Evolutionary conservation across 2,329 filamentous ascomycete genomes (phyloP), one percentile per base, ranked within the genome.

Genomic region (Fusarium avenaceum): DNA sequence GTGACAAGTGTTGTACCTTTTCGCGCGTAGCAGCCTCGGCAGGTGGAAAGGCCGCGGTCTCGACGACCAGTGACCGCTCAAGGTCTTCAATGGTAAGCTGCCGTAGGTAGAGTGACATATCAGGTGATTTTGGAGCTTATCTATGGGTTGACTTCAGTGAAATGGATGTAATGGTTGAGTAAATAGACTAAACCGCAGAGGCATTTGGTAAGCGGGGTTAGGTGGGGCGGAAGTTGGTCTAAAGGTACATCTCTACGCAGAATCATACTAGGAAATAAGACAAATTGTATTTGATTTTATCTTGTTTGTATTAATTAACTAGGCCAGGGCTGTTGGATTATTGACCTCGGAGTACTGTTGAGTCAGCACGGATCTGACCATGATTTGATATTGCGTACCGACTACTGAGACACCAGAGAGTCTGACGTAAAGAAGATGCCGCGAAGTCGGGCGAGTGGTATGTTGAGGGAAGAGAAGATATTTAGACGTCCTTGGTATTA

Each of bases 21-120:
- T 74, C 72, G 19, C 67, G 72, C 50, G 72, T 72, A 4, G 76
- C 76, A 4, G 72, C 76, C 33, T 76, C 72, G 1, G 67, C 68
- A 2, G 75, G 71, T 7, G 75, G 75, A 40, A 77, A 77, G 0
- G 75, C 74, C 1, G 74, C 69, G 1, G 74, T 66, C 28, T 77
- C 76, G 3, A 77, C 70, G 7, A 53, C 45, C 2, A 57, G 48
- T 6, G 70, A 75, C 14, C 61, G 59, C 7, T 76, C 70, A 0
- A 77, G 64, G 38, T 77, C 75, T 3, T 39, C 6, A 5, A 75
- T 53, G 6, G 51, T 57, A 11, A 76, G 50, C 17, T 63, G 63
- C 14, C 74, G 68, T 20, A 75, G 68, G 46, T 75, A 77, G 0
- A 68, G 49, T 15, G 63, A 60, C 70, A 73, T 76, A 20, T 9